Evolutionary conservation across 768 basidiomycete species (phyloP).

Genomic region (Wakefieldia striispora): DNA sequence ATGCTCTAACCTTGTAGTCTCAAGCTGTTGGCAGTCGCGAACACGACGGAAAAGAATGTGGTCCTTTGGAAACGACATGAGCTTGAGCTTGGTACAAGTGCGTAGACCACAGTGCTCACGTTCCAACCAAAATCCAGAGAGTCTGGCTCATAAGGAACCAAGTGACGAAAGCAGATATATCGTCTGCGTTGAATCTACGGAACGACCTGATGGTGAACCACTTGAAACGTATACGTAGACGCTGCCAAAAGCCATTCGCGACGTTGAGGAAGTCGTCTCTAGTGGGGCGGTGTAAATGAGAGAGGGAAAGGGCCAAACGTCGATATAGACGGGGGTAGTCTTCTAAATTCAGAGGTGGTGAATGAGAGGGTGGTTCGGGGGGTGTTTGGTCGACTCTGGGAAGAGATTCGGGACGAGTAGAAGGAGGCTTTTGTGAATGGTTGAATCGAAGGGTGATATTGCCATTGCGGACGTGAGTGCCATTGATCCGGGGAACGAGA

Average conservation of each 20-base stretch:
- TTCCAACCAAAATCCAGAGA: conserved; percentile 93
- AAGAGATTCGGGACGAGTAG: not conserved
- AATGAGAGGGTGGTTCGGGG: conserved; percentile 6
- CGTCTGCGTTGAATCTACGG: conserved; percentile 92
- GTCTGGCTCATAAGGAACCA: conserved; percentile 97
- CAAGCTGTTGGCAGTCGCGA: conserved; percentile 85
- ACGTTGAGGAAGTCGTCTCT: conserved; percentile 87
- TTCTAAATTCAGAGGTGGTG: conserved; percentile 45
- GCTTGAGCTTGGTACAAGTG: conserved; percentile 3
- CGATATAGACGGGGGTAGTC: conserved; percentile 82
- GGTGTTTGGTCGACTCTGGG: conserved; percentile 6
- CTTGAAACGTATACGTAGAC: conserved; percentile 87
- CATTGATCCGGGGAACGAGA: not conserved
- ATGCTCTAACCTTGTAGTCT: conserved; percentile 66
- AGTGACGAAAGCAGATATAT: conserved; percentile 93
- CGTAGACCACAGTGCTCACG: conserved; percentile 13
- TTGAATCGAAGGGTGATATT: conserved; percentile 8
- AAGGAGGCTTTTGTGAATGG: conserved; percentile 10
- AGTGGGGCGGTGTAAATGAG: conserved; percentile 75
- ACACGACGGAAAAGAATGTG: conserved; percentile 92
- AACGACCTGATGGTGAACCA: conserved; percentile 97
- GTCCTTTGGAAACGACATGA: conserved; percentile 49
- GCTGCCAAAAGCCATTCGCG: conserved; percentile 88
- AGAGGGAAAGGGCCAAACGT: conserved; percentile 73
- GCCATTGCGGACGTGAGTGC: not conserved